Evolutionary conservation across 768 basidiomycete genomes (phyloP).

Genomic region (Tylopilus plumbeoviolaceoides): DNA sequence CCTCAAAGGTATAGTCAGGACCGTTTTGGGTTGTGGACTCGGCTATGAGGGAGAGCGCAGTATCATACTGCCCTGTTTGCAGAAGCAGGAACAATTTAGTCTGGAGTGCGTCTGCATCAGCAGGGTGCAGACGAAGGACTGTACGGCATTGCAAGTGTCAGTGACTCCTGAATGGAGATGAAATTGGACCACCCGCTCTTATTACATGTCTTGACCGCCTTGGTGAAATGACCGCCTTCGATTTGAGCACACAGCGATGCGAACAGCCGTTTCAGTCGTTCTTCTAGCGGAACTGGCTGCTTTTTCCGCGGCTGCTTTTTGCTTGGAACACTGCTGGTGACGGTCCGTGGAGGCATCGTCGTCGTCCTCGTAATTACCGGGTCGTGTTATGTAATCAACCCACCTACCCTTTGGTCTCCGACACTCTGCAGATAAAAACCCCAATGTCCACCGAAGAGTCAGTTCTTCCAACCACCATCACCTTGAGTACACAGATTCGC

Average conservation of each 20-base stretch:
- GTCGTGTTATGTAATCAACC: constrained; percentile 17
- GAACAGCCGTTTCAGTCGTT: constrained; percentile 56
- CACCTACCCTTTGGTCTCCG: not conserved
- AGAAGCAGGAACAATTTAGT: constrained; percentile 86
- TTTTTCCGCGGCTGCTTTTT: constrained; percentile 19
- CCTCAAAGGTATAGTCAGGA: constrained; percentile 50
- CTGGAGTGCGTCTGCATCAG: constrained; percentile 67
- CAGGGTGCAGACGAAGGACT: constrained; percentile 72
- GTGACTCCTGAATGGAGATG: constrained; percentile 18
- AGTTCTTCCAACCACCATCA: constrained; percentile 18
- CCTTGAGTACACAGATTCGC: not conserved
- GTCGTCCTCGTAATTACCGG: constrained; percentile 21
- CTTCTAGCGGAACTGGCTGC: constrained; percentile 19
- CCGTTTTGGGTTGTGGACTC: constrained; percentile 10
- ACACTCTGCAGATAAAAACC: constrained; percentile 17
- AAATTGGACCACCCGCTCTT: constrained; percentile 58
- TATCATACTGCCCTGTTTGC: constrained; percentile 77
- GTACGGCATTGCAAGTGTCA: constrained; percentile 14
- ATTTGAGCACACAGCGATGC: constrained; percentile 82
- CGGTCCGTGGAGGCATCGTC: constrained; percentile 18
- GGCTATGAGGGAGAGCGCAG: constrained; percentile 60
- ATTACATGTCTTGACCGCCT: constrained; percentile 89
- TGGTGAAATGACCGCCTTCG: constrained; percentile 81
- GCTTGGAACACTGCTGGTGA: not conserved
- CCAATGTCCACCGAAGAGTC: constrained; percentile 56